Evolutionary conservation across 768 basidiomycete species (phyloP).

Genomic region (Pulveroboletus frians): DNA sequence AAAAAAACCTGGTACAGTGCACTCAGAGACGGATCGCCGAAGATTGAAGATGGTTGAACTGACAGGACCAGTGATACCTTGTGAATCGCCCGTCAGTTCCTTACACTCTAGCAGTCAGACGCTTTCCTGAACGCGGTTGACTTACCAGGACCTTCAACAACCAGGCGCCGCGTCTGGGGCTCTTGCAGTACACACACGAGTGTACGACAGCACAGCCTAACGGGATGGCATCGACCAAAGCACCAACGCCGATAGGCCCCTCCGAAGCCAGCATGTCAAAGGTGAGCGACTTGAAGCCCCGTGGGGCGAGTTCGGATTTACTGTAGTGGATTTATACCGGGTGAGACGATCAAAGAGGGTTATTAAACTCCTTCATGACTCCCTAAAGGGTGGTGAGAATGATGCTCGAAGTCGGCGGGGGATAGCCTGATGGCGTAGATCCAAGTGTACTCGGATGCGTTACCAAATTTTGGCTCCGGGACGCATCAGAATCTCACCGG

Average conservation of each 20-base stretch:
- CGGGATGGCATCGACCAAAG: conserved; percentile 20
- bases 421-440: neutral
- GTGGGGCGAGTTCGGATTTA: neutral
- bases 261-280: conserved; percentile 16
- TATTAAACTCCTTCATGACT: neutral
- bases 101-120: neutral
- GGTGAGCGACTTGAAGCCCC: neutral
- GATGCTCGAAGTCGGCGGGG: no score
- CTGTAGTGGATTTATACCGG: conserved; percentile 15
- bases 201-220: conserved; percentile 24
- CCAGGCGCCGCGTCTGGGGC: conserved; percentile 11
- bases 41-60: neutral
- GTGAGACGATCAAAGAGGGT: neutral
- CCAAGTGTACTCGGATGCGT: conserved; percentile 4
- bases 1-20: conserved; percentile 7
- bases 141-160: conserved; percentile 16
- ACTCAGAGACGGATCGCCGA: conserved; percentile 4
- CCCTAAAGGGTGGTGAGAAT: conserved; percentile 1
- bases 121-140: neutral
- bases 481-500: conserved; percentile 15
- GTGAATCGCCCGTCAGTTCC: neutral
- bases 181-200: conserved; percentile 25
- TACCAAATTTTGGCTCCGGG: no score
- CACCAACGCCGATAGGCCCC: conserved; percentile 22
- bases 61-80: conserved; percentile 18